phyloP scores from a whole-genome alignment of 306 rosid species.

The Citrullus colocynthis region DNA sequence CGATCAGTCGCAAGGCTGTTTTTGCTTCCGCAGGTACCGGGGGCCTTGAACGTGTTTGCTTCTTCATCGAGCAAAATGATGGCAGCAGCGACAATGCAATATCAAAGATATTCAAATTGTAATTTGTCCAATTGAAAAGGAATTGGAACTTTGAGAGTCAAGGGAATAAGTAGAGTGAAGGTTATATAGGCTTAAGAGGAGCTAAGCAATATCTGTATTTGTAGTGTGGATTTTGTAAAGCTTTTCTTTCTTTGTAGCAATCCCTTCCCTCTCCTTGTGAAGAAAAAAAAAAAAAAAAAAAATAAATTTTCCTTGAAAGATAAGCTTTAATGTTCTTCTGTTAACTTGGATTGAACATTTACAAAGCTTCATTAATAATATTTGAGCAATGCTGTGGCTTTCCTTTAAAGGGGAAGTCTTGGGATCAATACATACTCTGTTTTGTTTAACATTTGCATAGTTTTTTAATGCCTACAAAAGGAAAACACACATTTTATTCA shows the following conservation, averaged over 20 bases:
- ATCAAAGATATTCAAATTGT: conserved; percentile 26
- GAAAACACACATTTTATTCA: background rate
- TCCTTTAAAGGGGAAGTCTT: background rate
- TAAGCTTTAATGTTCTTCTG: background rate
- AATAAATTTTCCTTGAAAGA: background rate
- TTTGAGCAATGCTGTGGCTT: conserved; percentile 1
- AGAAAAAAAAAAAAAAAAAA: background rate
- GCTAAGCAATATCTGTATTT: conserved; percentile 32
- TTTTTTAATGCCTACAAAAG: background rate
- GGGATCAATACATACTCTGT: background rate
- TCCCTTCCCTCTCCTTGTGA: conserved; percentile 13
- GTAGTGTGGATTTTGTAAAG: conserved; percentile 55
- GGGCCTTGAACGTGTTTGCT: conserved; percentile 52
- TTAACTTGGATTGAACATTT: conserved; percentile 1
- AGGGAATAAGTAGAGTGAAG: conserved; percentile 14
- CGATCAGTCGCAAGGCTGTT: conserved; percentile 80
- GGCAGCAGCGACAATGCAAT: background rate
- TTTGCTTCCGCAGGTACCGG: conserved; percentile 69
- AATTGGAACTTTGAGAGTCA: conserved; percentile 1
- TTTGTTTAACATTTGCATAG: no score
- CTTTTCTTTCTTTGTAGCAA: conserved; percentile 17
- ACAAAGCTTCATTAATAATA: background rate
- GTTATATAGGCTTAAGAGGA: conserved; percentile 19
- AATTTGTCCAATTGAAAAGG: conserved; percentile 29
- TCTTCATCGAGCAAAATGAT: conserved; percentile 11